Conservation (phyloP, 352 stramenopile genomes). For the Phytophthora boehmeriae region DNA sequence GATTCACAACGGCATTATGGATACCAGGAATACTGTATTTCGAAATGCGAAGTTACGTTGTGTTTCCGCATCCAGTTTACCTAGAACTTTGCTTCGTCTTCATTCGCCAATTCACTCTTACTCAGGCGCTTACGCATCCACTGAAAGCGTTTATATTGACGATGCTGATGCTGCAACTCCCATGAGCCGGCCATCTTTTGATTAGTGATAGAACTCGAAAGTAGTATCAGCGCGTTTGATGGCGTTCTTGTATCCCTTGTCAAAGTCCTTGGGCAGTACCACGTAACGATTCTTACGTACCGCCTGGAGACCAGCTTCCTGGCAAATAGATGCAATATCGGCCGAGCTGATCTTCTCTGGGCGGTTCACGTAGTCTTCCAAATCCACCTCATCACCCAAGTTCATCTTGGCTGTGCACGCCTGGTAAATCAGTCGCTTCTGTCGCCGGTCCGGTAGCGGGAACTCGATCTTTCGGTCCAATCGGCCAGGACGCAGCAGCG, state of each 20-base stretch:
- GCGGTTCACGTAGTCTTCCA: constrained; percentile 99
- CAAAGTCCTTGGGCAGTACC: constrained; percentile 99
- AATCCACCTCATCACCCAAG: constrained; percentile 98
- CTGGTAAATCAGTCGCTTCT: constrained; percentile 99
- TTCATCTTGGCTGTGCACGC: constrained; percentile 99
- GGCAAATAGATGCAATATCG: constrained; percentile 98
- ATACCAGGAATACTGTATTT: background rate
- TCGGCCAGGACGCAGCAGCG: constrained; percentile 96
- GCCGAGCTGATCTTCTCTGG: constrained; percentile 99
- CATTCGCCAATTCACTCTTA: too few relatives aligned
- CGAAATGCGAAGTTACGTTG: too few relatives aligned
- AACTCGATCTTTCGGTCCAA: constrained; percentile 99
- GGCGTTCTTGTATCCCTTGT: constrained; percentile 99
- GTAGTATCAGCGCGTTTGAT: constrained; percentile 99
- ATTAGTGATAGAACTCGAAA: constrained; percentile 98
- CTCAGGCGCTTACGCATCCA: too few relatives aligned
- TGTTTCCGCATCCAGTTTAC: too few relatives aligned
- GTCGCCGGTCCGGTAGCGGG: constrained; percentile 97
- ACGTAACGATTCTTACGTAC: constrained; percentile 99
- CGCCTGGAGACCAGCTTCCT: constrained; percentile 98
- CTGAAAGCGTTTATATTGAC: too few relatives aligned
- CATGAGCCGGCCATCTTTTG: too few relatives aligned
- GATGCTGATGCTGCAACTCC: too few relatives aligned
- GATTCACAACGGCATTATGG: background rate
- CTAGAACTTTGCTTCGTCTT: too few relatives aligned